A percentile compares a stretch with the other conserved stretches of the same genome.
phyloP scores from a whole-genome alignment of 2,329 filamentous ascomycete species.

The Clonostachys sp. region DNA sequence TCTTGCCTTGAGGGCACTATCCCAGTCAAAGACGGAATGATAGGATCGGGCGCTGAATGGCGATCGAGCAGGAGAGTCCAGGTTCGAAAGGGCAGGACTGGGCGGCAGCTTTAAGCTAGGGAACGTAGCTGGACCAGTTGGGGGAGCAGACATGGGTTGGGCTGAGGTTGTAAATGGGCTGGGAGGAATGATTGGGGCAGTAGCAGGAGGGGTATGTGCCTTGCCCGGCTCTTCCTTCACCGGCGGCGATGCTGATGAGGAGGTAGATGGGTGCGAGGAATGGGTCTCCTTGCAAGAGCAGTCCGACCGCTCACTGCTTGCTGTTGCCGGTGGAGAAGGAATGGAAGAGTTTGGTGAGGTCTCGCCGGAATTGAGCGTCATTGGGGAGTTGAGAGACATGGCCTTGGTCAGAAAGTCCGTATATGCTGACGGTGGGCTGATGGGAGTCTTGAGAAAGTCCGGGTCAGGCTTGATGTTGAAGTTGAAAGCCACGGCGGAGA shows the following conservation, averaged over 20 bases:
- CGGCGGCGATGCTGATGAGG: too few relatives aligned
- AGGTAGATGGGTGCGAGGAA: conserved; percentile 20
- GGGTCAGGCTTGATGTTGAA: conserved; percentile 31
- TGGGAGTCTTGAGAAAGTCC: conserved; percentile 76
- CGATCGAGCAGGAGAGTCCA: conserved; percentile 68
- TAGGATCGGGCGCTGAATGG: conserved; percentile 67
- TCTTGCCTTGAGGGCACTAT: conserved; percentile 62
- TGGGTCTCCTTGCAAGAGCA: conserved; percentile 53
- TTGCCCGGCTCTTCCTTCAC: conserved; percentile 11
- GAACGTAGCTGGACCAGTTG: conserved; percentile 56
- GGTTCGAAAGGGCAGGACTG: conserved; percentile 63
- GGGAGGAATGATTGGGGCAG: conserved; percentile 32
- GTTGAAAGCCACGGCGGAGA: conserved; percentile 39
- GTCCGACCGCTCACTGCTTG: conserved; percentile 50
- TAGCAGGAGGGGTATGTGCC: conserved; percentile 17
- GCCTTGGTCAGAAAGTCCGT: conserved; percentile 82
- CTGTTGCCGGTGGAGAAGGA: conserved; percentile 44
- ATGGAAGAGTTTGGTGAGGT: conserved; percentile 38
- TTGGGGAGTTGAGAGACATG: conserved; percentile 69
- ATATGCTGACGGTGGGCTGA: conserved; percentile 86
- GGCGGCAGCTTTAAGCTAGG: conserved; percentile 72
- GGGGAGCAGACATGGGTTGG: conserved; percentile 53
- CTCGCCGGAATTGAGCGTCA: conserved; percentile 44
- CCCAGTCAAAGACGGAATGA: conserved; percentile 76
- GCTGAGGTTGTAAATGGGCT: conserved; percentile 46